Conservation (phyloP, 352 stramenopile genomes). For the Pythium guiyangense region DNA sequence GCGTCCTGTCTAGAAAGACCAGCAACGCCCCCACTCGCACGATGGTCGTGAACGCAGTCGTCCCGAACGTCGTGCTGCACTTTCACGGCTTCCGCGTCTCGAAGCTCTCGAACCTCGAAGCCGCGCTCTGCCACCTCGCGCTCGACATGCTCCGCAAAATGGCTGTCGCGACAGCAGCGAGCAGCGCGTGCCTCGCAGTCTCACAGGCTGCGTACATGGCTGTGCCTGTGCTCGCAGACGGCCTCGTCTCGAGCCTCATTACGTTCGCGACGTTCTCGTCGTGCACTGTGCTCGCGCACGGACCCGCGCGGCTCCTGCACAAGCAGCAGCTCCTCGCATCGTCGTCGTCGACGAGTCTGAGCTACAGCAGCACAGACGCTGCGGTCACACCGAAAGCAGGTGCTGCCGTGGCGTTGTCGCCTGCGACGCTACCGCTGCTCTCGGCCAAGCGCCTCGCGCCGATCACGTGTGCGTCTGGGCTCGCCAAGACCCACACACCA, state of each 20-base stretch:
- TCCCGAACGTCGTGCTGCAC: slow-evolving; percentile 54
- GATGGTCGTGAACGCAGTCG: slow-evolving; percentile 20
- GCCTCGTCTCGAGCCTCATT: slow-evolving; percentile 33
- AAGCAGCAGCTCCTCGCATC: slow-evolving; percentile 1
- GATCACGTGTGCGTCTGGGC: slow-evolving; percentile 8
- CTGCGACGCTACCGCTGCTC: slow-evolving; percentile 23
- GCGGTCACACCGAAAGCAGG: slow-evolving; percentile 6
- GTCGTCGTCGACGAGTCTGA: background rate
- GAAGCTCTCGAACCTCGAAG: slow-evolving; percentile 19
- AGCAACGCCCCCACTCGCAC: background rate
- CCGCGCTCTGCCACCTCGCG: slow-evolving; percentile 17
- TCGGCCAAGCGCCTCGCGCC: slow-evolving; percentile 14
- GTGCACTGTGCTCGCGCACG: slow-evolving; percentile 30
- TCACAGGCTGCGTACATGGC: slow-evolving; percentile 11
- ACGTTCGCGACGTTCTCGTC: slow-evolving; percentile 50
- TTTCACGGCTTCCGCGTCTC: slow-evolving; percentile 49
- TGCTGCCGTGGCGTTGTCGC: slow-evolving; percentile 1
- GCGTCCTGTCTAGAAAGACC: slow-evolving; percentile 14
- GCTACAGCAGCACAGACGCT: background rate
- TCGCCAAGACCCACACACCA: background rate
- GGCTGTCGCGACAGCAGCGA: slow-evolving; percentile 13
- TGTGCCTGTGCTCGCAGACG: slow-evolving; percentile 28
- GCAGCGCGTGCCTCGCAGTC: slow-evolving; percentile 9
- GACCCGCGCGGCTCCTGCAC: slow-evolving; percentile 11
- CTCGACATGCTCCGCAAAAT: slow-evolving; percentile 20